Conservation (phyloP, 1,284 basidiomycete genomes). For the Fomitopsis palustris region DNA sequence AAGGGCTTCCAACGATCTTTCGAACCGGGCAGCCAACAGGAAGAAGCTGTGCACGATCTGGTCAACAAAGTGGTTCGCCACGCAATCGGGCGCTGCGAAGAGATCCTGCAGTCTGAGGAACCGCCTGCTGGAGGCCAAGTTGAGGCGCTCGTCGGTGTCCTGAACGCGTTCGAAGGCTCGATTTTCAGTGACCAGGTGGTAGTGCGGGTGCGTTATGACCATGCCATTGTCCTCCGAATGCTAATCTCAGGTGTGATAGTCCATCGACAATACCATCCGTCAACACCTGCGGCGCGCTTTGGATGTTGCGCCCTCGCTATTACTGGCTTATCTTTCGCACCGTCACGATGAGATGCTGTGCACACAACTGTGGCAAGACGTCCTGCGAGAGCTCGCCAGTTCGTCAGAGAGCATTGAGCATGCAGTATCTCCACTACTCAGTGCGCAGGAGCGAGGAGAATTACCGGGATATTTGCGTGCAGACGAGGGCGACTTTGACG, state of each 20-base stretch:
- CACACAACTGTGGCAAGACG: conserved; percentile 39
- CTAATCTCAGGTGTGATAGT: conserved; percentile 26
- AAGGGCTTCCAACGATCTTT: conserved; percentile 37
- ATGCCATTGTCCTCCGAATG: background rate
- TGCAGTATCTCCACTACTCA: conserved; percentile 34
- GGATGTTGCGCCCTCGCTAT: conserved; percentile 35
- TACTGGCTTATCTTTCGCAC: conserved; percentile 46
- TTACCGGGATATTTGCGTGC: conserved; percentile 41
- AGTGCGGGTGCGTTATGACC: conserved; percentile 32
- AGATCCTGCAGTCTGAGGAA: conserved; percentile 17
- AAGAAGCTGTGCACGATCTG: conserved; percentile 23
- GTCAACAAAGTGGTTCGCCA: conserved; percentile 24
- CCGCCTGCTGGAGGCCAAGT: conserved; percentile 10
- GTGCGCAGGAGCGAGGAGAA: conserved; percentile 32
- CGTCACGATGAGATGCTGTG: conserved; percentile 34
- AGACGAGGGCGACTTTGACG: conserved; percentile 40
- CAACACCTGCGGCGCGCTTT: conserved; percentile 40
- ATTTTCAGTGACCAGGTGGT: conserved; percentile 39
- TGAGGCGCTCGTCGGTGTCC: conserved; percentile 31
- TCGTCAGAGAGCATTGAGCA: conserved; percentile 25
- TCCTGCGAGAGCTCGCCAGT: conserved; percentile 35
- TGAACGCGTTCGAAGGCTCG: conserved; percentile 38
- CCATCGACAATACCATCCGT: conserved; percentile 42
- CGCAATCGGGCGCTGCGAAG: conserved; percentile 29
- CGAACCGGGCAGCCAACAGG: conserved; percentile 21